phyloP scores from a whole-genome alignment of 2,329 filamentous ascomycete species.

The Xylaria sp. region DNA sequence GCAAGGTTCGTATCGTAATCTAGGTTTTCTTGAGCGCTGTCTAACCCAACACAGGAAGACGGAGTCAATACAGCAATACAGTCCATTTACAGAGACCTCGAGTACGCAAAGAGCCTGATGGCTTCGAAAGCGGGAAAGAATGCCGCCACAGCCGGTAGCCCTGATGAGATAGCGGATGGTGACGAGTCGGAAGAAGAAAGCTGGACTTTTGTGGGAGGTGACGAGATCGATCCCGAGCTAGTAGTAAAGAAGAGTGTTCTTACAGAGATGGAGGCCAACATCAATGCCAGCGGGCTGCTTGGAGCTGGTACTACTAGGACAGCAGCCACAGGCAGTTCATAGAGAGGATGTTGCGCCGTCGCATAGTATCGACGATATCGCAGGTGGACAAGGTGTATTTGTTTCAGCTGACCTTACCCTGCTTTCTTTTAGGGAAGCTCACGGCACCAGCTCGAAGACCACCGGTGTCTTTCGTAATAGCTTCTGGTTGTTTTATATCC shows the following conservation, averaged over 20 bases:
- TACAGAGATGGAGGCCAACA: slow-evolving; percentile 43
- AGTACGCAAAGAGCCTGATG: slow-evolving; percentile 88
- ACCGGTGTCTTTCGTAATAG: neutral
- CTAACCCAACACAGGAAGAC: slow-evolving; percentile 72
- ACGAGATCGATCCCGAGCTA: slow-evolving; percentile 51
- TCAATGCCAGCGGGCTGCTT: slow-evolving; percentile 35
- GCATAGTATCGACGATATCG: slow-evolving; percentile 42
- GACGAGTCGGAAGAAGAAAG: slow-evolving; percentile 80
- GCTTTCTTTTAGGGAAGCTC: slow-evolving; percentile 4
- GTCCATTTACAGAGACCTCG: slow-evolving; percentile 91
- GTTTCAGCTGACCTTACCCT: slow-evolving; percentile 18
- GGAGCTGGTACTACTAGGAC: slow-evolving; percentile 25
- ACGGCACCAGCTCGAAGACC: neutral
- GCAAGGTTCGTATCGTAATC: slow-evolving; percentile 69
- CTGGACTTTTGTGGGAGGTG: slow-evolving; percentile 86
- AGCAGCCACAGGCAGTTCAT: slow-evolving; percentile 37
- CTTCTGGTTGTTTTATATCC: slow-evolving; percentile 1
- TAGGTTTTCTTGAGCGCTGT: slow-evolving; percentile 30
- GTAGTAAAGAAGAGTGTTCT: slow-evolving; percentile 48
- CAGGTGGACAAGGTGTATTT: slow-evolving; percentile 30
- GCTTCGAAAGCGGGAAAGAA: slow-evolving; percentile 71
- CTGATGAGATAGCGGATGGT: slow-evolving; percentile 51
- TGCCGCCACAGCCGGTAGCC: slow-evolving; percentile 49
- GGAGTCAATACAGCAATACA: slow-evolving; percentile 93
- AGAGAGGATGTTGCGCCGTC: slow-evolving; percentile 44